Conservation (phyloP, 1,284 basidiomycete species). For the Ustilago crameri region DNA sequence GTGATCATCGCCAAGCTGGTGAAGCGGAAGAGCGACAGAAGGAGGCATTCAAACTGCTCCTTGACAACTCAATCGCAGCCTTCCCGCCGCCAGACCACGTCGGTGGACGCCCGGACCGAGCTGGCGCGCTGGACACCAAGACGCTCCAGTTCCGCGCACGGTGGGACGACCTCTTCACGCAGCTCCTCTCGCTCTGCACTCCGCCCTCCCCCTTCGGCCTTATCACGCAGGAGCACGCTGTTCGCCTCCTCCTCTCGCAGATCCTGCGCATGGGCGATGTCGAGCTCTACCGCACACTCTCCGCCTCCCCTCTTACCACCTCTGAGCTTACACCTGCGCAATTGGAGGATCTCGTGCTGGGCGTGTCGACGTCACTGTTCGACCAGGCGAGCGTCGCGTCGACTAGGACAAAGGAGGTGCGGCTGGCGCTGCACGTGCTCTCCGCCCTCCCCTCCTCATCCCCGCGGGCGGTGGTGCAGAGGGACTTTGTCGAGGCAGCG, state of each 20-base stretch:
- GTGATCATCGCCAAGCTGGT: background rate
- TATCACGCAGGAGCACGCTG: background rate
- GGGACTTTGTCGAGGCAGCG: slow-evolving; percentile 42
- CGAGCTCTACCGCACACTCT: slow-evolving; percentile 28
- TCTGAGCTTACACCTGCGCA: slow-evolving; percentile 1
- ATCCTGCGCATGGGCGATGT: slow-evolving; percentile 31
- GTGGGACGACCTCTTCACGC: slow-evolving; percentile 24
- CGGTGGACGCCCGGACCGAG: slow-evolving; percentile 5
- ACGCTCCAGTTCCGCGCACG: slow-evolving; percentile 17
- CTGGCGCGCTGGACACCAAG: background rate
- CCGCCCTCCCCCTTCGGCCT: slow-evolving; percentile 3
- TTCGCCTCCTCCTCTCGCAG: slow-evolving; percentile 7
- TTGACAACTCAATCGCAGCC: slow-evolving; percentile 6
- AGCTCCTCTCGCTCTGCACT: slow-evolving; percentile 8
- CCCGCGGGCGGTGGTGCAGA: slow-evolving; percentile 3
- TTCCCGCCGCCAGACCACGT: slow-evolving; percentile 11
- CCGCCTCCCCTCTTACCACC: background rate
- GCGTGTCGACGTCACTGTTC: slow-evolving; percentile 29
- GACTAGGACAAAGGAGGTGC: slow-evolving; percentile 21
- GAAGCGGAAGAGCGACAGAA: slow-evolving; percentile 7
- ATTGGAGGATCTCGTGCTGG: slow-evolving; percentile 29
- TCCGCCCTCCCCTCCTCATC: slow-evolving; percentile 9
- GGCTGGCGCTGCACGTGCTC: slow-evolving; percentile 28
- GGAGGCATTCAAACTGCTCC: slow-evolving; percentile 2
- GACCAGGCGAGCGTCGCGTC: slow-evolving; percentile 23